Base-by-base conservation (phyloP, 495 filamentous ascomycete species). In the Tuber umbilicatum region DNA sequence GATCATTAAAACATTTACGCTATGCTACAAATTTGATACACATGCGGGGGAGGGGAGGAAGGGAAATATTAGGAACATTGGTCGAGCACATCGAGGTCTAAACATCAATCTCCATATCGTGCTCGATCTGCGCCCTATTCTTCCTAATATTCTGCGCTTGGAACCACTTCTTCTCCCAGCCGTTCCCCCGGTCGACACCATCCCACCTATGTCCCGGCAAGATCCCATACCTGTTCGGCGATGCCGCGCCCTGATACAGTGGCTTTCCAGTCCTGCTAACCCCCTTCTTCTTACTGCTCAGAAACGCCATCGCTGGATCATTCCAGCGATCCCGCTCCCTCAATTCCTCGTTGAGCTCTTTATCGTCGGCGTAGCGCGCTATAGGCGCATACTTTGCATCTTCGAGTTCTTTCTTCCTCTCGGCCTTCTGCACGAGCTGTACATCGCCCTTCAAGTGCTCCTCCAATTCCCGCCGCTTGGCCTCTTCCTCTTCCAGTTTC, bases 51-150 rank as follows among this genome's bases (percentile, higher is more conserved):
- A 45, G 14, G 31, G 35, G 42, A 17, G 45, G 55, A 67, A 19
- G 16, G 43, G 31, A 31, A 43, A 69, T 21, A 74, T 47, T 73
- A 45, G 71, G 72, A 31, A 17, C 50, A 43, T 50, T 60, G 7
- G 21, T 17, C 55, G 50, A 55, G 68, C 50, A 72, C 21, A 67
- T 43, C 16, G 19, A 14, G 10, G 38, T 83, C 74, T 68, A 95
- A 78, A 93, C 91, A 85, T 97, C 94, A 90, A 94, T 94, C 87
- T 97, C 93, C 95, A 94, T 98, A 71, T 90, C 87, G 84, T 97
- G 97, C 81, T 97, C 92, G 84, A 97, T 82, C 50, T 91, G 88
- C 83, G 91, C 90, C 75, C 89, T 86, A 82, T 91, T 89, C 81
- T 88, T 88, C 83, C 87, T 89, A 82, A 88, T 84, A 84, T 97